These are phyloP conservation scores for Hymenoscyphus repandus DNA, from an alignment of 2,329 filamentous ascomycete genomes.

Conservation along the genomic window DNA sequence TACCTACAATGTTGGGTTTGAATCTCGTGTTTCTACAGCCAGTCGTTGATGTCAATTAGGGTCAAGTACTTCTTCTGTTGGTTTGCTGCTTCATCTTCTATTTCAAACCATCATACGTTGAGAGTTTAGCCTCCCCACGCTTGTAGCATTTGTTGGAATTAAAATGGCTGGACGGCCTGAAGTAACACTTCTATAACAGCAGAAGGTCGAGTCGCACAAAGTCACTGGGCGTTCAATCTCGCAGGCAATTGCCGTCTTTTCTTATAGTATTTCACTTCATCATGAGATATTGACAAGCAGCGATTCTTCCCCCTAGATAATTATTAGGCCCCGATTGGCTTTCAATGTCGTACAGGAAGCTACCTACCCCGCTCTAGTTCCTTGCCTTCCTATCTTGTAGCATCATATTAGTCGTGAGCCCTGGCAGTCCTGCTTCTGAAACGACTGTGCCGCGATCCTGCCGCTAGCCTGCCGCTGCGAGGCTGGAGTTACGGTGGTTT, in stretches of 20 bases:
- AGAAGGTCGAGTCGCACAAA: too few species aligned
- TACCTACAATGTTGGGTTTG: not conserved
- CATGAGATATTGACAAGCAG: too few species aligned
- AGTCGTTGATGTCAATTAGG: not conserved
- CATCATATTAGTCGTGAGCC: not conserved
- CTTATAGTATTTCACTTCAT: too few species aligned
- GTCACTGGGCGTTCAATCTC: too few species aligned
- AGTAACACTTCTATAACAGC: too few species aligned
- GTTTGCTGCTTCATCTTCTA: not conserved
- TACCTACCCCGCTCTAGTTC: not conserved
- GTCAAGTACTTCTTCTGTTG: too few species aligned
- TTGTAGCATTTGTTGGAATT: too few species aligned
- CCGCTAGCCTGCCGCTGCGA: not conserved
- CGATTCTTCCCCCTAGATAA: not conserved
- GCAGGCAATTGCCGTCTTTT: too few species aligned
- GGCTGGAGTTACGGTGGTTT: not conserved
- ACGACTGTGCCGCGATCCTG: constrained; percentile 18
- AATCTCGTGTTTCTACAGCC: not conserved
- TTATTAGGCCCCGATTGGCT: not conserved
- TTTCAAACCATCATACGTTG: not conserved
- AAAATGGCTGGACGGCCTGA: too few species aligned
- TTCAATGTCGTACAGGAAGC: not conserved
- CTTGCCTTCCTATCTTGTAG: not conserved
- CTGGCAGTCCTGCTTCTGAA: constrained; percentile 1
- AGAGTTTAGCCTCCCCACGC: too few species aligned